Conservation (phyloP, 1,139 yeast species). For the Geotrichum candidum region DNA sequence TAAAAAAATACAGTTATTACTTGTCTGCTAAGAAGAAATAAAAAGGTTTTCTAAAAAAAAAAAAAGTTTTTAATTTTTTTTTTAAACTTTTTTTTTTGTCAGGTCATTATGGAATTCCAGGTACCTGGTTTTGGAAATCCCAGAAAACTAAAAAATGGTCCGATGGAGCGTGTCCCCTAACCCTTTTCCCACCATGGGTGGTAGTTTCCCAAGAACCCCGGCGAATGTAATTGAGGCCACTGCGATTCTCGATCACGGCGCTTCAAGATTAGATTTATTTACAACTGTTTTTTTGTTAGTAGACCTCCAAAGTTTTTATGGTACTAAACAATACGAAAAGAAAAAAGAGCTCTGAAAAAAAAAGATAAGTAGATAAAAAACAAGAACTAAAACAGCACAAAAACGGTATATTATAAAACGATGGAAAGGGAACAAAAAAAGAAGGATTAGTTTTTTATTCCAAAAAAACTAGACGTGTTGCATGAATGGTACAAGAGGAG, state of each 20-base stretch:
- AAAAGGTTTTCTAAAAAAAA: background rate
- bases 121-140: background rate
- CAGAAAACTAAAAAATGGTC: background rate
- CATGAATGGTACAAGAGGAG: background rate
- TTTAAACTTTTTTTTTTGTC: background rate
- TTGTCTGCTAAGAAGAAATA: background rate
- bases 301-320: background rate
- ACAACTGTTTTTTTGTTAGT: too few relatives aligned
- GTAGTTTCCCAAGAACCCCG: too few relatives aligned
- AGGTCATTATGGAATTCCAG: background rate
- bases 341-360: background rate
- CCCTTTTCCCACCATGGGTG: background rate
- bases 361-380: background rate
- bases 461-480: background rate
- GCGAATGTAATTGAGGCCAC: too few relatives aligned
- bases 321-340: background rate
- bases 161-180: background rate
- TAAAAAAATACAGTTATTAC: too few relatives aligned
- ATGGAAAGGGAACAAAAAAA: background rate
- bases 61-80: background rate
- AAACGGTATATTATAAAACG: background rate
- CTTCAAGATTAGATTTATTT: too few relatives aligned
- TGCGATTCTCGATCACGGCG: too few relatives aligned
- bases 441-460: background rate
- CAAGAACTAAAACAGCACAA: background rate